Evolutionary conservation across 441 rosid species (phyloP), one percentile per base, ranked within the genome.

Genomic region (Aquilaria agallochum): DNA sequence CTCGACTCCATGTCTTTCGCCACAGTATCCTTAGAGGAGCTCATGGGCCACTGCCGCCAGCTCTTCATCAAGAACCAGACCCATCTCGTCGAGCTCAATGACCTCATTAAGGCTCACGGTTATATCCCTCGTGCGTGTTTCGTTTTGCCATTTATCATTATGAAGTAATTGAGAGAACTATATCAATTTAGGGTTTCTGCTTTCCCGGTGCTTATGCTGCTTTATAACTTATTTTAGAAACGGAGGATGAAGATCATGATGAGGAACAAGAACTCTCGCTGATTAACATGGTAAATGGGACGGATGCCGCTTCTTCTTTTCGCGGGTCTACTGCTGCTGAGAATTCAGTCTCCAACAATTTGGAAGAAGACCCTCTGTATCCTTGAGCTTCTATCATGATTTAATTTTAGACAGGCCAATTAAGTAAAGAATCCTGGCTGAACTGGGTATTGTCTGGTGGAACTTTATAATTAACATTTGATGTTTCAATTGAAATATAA

Each of bases 301-400:
- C 74, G 45, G 71, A 80, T n/a, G 50, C 62, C 49, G 60, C 66
- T 51, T 59, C 71, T 55, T 62, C 72, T 2, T 30, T 47, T 40
- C 58, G 36, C 33, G 13, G n/a, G 20, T 56, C 48, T 64, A 50
- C 50, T 1, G 27, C 66, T 31, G 56, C 61, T 7, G 56, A 61
- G 6, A 55, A 32, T 65, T 79, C 86, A 15, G 48, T 69, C 14
- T 56, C 60, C 10, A 86, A 75, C 68, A 73, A 68, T 64, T 72
- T 86, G 50, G 84, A 88, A 50, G 87, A 86, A 34, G 95, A 88
- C 45, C 67, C 81, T 67, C 64, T 85, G 96, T 93, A 90, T 90
- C 97, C 95, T 75, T 53, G 9, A 53, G 11, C 27, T 20, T 20
- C 27, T 20, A 20, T 20, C 27, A 20, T 20, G 27, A 20, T 20